A percentile compares a stretch with the other conserved stretches of the same genome.
Conservation (phyloP, 768 basidiomycete species). For the Boletus vinaceobasis region DNA sequence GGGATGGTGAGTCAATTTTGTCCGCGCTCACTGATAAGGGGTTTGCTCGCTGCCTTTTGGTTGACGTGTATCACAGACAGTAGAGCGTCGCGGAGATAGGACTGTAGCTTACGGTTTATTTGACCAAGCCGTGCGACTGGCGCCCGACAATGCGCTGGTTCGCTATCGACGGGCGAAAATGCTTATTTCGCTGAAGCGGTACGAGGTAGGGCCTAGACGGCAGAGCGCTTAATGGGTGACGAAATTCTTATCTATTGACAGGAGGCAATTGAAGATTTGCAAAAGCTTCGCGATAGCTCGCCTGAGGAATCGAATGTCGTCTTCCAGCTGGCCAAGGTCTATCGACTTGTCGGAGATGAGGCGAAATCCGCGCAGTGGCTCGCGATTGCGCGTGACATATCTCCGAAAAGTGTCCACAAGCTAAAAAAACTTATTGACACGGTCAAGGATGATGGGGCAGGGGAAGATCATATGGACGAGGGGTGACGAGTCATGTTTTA, state of each 20-base stretch:
- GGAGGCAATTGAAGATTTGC: slow-evolving; percentile 80
- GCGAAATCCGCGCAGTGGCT: slow-evolving; percentile 81
- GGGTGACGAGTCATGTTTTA: slow-evolving; percentile 41
- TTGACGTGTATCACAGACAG: slow-evolving; percentile 54
- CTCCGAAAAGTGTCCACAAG: slow-evolving; percentile 85
- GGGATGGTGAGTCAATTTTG: slow-evolving; percentile 75
- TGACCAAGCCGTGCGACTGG: slow-evolving; percentile 72
- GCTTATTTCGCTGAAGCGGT: slow-evolving; percentile 78
- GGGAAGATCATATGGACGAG: slow-evolving; percentile 72
- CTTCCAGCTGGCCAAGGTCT: slow-evolving; percentile 92
- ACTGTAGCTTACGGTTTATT: slow-evolving; percentile 75
- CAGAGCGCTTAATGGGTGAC: slow-evolving; percentile 21
- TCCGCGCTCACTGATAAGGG: slow-evolving; percentile 18
- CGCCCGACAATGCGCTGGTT: slow-evolving; percentile 89
- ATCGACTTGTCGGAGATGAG: slow-evolving; percentile 76
- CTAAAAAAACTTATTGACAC: slow-evolving; percentile 76
- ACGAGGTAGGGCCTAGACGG: slow-evolving; percentile 54
- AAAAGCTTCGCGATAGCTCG: slow-evolving; percentile 72
- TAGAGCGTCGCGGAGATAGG: slow-evolving; percentile 80
- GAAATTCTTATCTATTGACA: slow-evolving; percentile 36
- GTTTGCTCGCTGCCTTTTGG: slow-evolving; percentile 2
- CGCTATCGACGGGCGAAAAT: slow-evolving; percentile 93
- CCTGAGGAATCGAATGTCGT: slow-evolving; percentile 97
- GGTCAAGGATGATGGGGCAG: slow-evolving; percentile 54
- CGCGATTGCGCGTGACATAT: slow-evolving; percentile 88